Evolutionary conservation across 2,329 filamentous ascomycete species (phyloP).

Genomic region (Macrophomina pseudophaseolina): DNA sequence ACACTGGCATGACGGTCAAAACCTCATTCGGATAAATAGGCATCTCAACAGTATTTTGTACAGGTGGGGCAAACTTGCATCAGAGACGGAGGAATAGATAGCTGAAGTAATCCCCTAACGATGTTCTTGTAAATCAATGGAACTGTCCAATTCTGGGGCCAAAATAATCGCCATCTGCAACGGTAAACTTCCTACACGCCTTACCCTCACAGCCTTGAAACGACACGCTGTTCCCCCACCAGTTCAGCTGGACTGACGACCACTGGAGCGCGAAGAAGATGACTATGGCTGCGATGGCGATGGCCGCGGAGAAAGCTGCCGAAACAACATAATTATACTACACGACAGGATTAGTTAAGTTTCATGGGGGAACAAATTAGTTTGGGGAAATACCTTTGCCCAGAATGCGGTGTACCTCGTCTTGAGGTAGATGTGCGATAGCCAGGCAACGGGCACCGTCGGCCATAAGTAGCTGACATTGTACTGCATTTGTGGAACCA

Average conservation of each 20-base stretch:
- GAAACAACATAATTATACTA: conserved; percentile 76
- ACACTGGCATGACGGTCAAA: no score
- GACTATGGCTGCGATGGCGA: conserved; percentile 69
- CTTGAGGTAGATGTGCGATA: conserved; percentile 64
- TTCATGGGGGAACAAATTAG: conserved; percentile 66
- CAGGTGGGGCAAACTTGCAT: no score
- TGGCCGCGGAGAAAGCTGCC: conserved; percentile 71
- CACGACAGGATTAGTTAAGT: conserved; percentile 41
- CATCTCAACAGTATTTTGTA: no score
- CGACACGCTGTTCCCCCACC: conserved; percentile 64
- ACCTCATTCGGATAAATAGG: no score
- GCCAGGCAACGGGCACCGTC: conserved; percentile 49
- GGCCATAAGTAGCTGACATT: conserved; percentile 58
- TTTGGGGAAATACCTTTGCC: conserved; percentile 50
- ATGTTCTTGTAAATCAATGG: not conserved
- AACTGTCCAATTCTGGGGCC: conserved; percentile 47
- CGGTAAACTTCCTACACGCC: conserved; percentile 46
- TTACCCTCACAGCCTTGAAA: conserved; percentile 52
- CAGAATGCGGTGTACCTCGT: conserved; percentile 54
- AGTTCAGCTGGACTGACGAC: conserved; percentile 57
- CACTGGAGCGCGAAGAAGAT: conserved; percentile 73
- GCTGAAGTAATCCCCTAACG: no score
- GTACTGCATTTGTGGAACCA: conserved; percentile 37
- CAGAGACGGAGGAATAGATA: no score
- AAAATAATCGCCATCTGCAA: conserved; percentile 40